A percentile compares a stretch with the other conserved stretches of the same genome.
phyloP scores from a whole-genome alignment of 2,329 filamentous ascomycete species.

The Monilinia fructicola region DNA sequence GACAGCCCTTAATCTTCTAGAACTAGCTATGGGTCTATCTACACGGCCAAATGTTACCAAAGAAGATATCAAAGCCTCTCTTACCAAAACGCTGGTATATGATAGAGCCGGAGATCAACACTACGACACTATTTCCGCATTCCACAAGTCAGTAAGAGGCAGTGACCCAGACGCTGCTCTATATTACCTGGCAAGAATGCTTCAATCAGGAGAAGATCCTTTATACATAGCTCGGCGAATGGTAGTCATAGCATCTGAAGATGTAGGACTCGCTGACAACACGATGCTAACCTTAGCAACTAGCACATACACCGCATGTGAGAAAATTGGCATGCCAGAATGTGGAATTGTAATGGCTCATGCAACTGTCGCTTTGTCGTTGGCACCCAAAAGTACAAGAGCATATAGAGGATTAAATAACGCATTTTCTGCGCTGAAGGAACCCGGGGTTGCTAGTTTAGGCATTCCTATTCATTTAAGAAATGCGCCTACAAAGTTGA shows the following conservation, averaged over 20 bases:
- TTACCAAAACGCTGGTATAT: slow-evolving; percentile 93
- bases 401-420: slow-evolving; percentile 81
- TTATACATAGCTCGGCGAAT: slow-evolving; percentile 89
- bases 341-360: slow-evolving; percentile 90
- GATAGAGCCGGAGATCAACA: slow-evolving; percentile 94
- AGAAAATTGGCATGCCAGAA: slow-evolving; percentile 94
- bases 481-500: slow-evolving; percentile 87
- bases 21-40: slow-evolving; percentile 79
- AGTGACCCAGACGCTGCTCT: slow-evolving; percentile 82
- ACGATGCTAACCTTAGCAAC: slow-evolving; percentile 80
- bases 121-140: slow-evolving; percentile 95
- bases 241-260: slow-evolving; percentile 92
- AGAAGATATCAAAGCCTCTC: slow-evolving; percentile 72
- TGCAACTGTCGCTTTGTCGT: slow-evolving; percentile 74
- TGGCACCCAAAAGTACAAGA: slow-evolving; percentile 83
- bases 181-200: slow-evolving; percentile 95
- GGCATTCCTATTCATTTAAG: slow-evolving; percentile 84
- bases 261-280: slow-evolving; percentile 88
- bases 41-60: slow-evolving; percentile 64
- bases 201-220: slow-evolving; percentile 91
- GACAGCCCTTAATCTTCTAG: slow-evolving; percentile 87
- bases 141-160: slow-evolving; percentile 93
- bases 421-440: slow-evolving; percentile 73
- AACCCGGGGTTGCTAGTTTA: slow-evolving; percentile 78
- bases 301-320: slow-evolving; percentile 79